These are phyloP conservation scores for Diplosphaera chodatii DNA, from an alignment of 139 green algal genomes.

Conservation along the genomic window DNA sequence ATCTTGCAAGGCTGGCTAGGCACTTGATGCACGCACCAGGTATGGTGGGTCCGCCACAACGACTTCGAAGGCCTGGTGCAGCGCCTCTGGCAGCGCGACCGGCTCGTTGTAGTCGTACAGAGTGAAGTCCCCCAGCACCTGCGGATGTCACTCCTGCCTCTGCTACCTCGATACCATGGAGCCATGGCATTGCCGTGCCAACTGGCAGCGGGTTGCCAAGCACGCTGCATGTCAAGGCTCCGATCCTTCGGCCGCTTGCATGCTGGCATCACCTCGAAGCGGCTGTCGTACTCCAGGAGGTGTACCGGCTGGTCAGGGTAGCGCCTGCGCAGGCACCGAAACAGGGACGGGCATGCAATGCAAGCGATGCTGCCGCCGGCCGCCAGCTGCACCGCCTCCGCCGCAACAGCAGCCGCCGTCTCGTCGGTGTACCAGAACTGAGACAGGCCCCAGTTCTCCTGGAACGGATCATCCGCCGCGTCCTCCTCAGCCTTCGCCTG, in stretches of 20 bases:
- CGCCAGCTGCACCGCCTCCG: constrained; percentile 16
- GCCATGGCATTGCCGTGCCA: neutral
- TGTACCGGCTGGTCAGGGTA: constrained; percentile 8
- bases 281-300: constrained; percentile 44
- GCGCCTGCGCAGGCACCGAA: constrained; percentile 11
- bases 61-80: constrained; percentile 24
- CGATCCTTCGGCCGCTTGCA: too few relatives aligned
- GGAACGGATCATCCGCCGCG: constrained; percentile 25
- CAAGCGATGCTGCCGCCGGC: constrained; percentile 24
- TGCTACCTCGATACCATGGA: too few relatives aligned
- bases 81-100: constrained; percentile 12
- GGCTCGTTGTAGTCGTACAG: constrained; percentile 47
- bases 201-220: neutral
- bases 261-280: constrained; percentile 38
- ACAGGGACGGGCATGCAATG: constrained; percentile 38
- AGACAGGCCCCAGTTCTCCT: constrained; percentile 38
- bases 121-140: constrained; percentile 24
- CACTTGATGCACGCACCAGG: constrained; percentile 18
- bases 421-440: constrained; percentile 51
- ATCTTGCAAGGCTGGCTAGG: neutral
- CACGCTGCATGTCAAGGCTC: neutral
- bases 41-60: constrained; percentile 50
- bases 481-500: neutral
- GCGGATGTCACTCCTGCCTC: neutral
- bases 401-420: constrained; percentile 22